Conservation (phyloP, 345 rosid species). For the Schrenkiella parvula region DNA sequence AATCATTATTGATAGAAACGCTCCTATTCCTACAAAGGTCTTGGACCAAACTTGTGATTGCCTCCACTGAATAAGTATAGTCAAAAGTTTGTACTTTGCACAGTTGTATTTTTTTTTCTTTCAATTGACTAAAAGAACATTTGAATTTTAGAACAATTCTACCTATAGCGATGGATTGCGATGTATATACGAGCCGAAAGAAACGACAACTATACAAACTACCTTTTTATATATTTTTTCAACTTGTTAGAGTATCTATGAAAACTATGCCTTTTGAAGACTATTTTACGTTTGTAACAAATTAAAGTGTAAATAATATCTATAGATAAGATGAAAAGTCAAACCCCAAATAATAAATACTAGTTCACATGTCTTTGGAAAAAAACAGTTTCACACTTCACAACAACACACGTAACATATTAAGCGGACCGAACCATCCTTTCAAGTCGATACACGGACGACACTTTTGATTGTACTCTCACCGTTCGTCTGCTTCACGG, state of each 20-base stretch:
- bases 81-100: conserved; percentile 8
- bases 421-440: conserved; percentile 9
- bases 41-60: conserved; percentile 10
- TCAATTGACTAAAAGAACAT: not conserved
- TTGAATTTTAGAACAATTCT: not conserved
- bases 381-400: not conserved
- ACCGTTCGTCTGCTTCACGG: conserved; percentile 7
- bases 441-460: conserved; percentile 9
- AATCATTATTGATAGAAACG: not conserved
- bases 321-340: not conserved
- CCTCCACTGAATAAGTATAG: conserved; percentile 3
- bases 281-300: not conserved
- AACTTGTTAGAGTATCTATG: conserved; percentile 14
- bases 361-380: not conserved
- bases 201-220: conserved; percentile 4
- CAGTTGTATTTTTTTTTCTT: not conserved
- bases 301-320: not conserved
- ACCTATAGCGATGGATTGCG: not conserved
- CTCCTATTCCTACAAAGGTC: not conserved
- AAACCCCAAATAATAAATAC: not conserved
- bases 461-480: not conserved
- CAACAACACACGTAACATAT: not conserved
- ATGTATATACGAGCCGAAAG: conserved; percentile 7
- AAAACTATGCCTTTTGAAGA: not conserved
- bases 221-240: not conserved